Conservation (phyloP, 768 basidiomycete species). For the Auriculariales sp. region DNA sequence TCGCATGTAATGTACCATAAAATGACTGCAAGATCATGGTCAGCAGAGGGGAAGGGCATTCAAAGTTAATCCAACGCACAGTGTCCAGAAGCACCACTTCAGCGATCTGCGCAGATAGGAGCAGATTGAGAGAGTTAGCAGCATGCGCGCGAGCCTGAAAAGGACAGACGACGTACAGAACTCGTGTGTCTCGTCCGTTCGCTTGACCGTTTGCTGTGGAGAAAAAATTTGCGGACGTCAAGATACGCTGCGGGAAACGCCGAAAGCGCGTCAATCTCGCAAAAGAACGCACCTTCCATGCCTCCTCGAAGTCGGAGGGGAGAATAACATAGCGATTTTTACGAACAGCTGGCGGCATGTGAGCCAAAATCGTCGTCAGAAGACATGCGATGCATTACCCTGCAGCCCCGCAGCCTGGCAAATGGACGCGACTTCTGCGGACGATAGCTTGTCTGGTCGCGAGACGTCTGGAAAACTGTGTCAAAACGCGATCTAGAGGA, state of each 20-base stretch:
- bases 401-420: slow-evolving; percentile 95
- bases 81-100: slow-evolving; percentile 18
- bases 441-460: slow-evolving; percentile 87
- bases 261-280: slow-evolving; percentile 25
- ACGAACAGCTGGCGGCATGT: slow-evolving; percentile 54
- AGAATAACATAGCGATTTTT: slow-evolving; percentile 98
- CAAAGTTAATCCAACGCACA: slow-evolving; percentile 11
- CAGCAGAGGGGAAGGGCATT: neutral
- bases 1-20: neutral
- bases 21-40: neutral
- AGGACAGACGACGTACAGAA: slow-evolving; percentile 50
- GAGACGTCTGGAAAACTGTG: slow-evolving; percentile 60
- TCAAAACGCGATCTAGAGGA: slow-evolving; percentile 4
- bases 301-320: slow-evolving; percentile 95
- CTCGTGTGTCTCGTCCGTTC: slow-evolving; percentile 89
- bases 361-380: neutral
- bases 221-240: slow-evolving; percentile 19
- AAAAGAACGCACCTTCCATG: slow-evolving; percentile 91
- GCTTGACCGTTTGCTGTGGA: slow-evolving; percentile 87
- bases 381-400: slow-evolving; percentile 30
- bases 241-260: slow-evolving; percentile 12
- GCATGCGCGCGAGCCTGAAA: neutral
- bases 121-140: slow-evolving; percentile 23
- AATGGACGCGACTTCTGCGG: slow-evolving; percentile 89
- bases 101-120: slow-evolving; percentile 9